A percentile compares a stretch with the other conserved stretches of the same genome.
These are phyloP conservation scores for Logfia minima DNA, from an alignment of 129 eudicot genomes.

Conservation along the genomic window DNA sequence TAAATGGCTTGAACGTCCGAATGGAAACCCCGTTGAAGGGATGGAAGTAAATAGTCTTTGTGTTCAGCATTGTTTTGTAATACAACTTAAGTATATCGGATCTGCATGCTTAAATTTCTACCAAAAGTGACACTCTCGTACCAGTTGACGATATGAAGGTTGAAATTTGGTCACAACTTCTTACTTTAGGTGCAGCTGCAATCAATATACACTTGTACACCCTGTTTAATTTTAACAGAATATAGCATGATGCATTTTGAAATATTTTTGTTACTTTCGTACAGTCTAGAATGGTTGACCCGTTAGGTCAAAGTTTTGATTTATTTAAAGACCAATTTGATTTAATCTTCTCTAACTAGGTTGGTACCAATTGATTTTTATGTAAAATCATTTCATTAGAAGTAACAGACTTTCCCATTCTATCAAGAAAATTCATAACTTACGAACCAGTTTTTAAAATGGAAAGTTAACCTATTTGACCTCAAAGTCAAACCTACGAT, in stretches of 20 bases:
- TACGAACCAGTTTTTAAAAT: background rate
- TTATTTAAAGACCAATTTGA: too few species aligned
- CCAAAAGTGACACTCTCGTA: background rate
- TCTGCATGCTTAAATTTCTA: conserved; percentile 10
- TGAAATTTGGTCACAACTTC: conserved; percentile 5
- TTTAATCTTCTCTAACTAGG: background rate
- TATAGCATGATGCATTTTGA: background rate
- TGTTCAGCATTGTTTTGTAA: conserved; percentile 17
- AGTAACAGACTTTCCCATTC: background rate
- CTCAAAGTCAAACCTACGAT: background rate
- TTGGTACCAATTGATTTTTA: background rate
- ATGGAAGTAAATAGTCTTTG: conserved; percentile 23
- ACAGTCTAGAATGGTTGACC: background rate
- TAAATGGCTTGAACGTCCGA: conserved; percentile 8
- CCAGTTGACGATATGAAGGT: background rate
- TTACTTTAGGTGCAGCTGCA: too few species aligned
- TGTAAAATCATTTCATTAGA: background rate
- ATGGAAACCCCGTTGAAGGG: conserved; percentile 27
- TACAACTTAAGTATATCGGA: conserved; percentile 13
- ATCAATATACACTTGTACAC: too few species aligned
- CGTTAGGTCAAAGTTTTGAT: background rate
- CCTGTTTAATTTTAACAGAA: too few species aligned
- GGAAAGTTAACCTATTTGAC: background rate
- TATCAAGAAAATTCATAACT: background rate
- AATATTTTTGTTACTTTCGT: background rate